Conservation (phyloP, 805 yeast species). For the Huiozyma naganishii region DNA sequence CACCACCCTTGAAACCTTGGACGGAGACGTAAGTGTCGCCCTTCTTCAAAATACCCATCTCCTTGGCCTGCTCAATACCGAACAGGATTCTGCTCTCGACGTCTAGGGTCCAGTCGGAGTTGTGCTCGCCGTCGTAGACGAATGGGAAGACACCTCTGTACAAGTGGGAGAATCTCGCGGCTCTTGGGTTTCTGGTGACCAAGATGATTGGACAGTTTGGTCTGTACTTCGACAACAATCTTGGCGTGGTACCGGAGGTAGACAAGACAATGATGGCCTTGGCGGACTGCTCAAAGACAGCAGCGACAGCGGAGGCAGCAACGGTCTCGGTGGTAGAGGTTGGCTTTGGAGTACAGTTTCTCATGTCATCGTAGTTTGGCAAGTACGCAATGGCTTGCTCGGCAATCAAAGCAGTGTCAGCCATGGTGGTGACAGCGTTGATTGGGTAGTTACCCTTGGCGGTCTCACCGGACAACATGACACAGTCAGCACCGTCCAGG, state of each 20-base stretch:
- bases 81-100: slow-evolving; percentile 89
- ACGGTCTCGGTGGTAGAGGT: slow-evolving; percentile 91
- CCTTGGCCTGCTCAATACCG: slow-evolving; percentile 85
- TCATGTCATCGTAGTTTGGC: slow-evolving; percentile 75
- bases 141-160: slow-evolving; percentile 99
- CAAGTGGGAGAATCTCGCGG: slow-evolving; percentile 93
- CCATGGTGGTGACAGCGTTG: slow-evolving; percentile 98
- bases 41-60: slow-evolving; percentile 70
- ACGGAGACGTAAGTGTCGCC: slow-evolving; percentile 89
- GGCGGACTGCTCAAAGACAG: slow-evolving; percentile 92
- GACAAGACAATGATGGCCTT: slow-evolving; percentile 94
- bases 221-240: slow-evolving; percentile 94
- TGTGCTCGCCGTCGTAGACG: slow-evolving; percentile 51
- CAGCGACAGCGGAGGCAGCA: slow-evolving; percentile 93
- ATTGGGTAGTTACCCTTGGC: slow-evolving; percentile 98
- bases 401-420: slow-evolving; percentile 90
- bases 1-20: slow-evolving; percentile 98
- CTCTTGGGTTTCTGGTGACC: slow-evolving; percentile 90
- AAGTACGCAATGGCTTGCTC: slow-evolving; percentile 93
- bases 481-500: slow-evolving; percentile 99
- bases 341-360: slow-evolving; percentile 77
- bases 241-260: slow-evolving; percentile 90
- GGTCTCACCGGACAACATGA: slow-evolving; percentile 98
- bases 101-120: slow-evolving; percentile 87
- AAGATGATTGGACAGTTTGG: slow-evolving; percentile 94